phyloP scores from a whole-genome alignment of 2,329 filamentous ascomycete species.

The Cladosporium sp. region DNA sequence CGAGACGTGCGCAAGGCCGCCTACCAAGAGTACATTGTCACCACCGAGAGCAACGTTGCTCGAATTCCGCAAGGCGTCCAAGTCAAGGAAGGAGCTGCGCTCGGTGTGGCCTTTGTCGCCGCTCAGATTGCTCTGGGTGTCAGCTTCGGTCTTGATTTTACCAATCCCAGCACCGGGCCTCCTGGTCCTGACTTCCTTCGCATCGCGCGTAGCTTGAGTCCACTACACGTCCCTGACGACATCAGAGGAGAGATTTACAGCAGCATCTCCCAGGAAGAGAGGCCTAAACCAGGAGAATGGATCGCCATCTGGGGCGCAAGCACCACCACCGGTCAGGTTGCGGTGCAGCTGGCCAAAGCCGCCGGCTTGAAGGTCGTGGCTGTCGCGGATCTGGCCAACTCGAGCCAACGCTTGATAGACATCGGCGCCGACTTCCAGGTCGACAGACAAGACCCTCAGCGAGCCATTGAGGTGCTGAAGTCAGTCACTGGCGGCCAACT shows the following conservation, averaged over 20 bases:
- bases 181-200: conserved; percentile 57
- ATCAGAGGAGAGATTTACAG: conserved; percentile 60
- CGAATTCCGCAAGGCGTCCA: conserved; percentile 54
- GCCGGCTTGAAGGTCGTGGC: conserved; percentile 62
- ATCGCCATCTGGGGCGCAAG: conserved; percentile 73
- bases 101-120: conserved; percentile 70
- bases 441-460: conserved; percentile 61
- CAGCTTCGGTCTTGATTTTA: conserved; percentile 66
- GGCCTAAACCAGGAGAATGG: conserved; percentile 61
- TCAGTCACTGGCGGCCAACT: conserved; percentile 54
- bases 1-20: conserved; percentile 67
- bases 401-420: conserved; percentile 55
- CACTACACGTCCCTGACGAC: conserved; percentile 54
- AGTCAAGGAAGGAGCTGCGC: conserved; percentile 54
- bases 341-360: conserved; percentile 64
- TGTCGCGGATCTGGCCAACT: conserved; percentile 63
- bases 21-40: conserved; percentile 67
- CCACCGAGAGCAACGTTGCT: conserved; percentile 61
- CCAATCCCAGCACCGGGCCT: conserved; percentile 31
- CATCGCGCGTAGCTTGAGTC: conserved; percentile 46
- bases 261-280: conserved; percentile 49
- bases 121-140: conserved; percentile 63
- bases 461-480: conserved; percentile 63
- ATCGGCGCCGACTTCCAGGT: conserved; percentile 61
- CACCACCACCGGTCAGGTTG: conserved; percentile 64